Conservation (phyloP, 352 stramenopile species). For the Phytophthora lateralis region DNA sequence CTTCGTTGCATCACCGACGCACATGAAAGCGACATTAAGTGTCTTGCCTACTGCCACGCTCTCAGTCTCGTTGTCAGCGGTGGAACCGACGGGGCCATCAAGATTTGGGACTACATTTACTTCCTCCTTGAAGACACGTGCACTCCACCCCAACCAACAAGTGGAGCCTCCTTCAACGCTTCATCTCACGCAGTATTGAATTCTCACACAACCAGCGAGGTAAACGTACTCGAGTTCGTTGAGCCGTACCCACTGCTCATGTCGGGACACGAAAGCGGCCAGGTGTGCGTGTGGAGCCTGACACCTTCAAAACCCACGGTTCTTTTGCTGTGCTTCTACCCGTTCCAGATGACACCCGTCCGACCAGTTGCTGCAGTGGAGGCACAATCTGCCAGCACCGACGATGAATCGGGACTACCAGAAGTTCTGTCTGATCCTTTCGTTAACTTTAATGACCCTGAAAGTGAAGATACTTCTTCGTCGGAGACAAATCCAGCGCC, state of each 20-base stretch:
- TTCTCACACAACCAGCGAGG: constrained; percentile 39
- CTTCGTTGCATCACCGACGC: constrained; percentile 72
- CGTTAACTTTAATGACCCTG: not conserved
- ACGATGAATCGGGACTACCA: constrained; percentile 3
- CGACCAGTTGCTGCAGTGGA: constrained; percentile 3
- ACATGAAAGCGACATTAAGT: constrained; percentile 81
- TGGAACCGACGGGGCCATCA: constrained; percentile 63
- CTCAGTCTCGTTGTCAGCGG: constrained; percentile 70
- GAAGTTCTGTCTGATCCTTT: not conserved
- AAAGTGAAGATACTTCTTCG: not conserved
- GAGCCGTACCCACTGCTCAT: constrained; percentile 78
- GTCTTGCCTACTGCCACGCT: constrained; percentile 74
- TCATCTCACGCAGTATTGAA: constrained; percentile 3
- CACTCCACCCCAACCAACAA: constrained; percentile 12
- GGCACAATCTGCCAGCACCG: not conserved
- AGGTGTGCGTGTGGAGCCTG: constrained; percentile 65
- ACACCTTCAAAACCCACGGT: constrained; percentile 50
- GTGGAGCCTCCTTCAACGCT: constrained; percentile 18
- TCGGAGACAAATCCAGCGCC: not conserved
- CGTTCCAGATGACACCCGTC: constrained; percentile 35
- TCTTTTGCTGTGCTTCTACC: constrained; percentile 49
- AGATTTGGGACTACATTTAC: constrained; percentile 90
- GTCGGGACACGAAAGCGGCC: constrained; percentile 72
- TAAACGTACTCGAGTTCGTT: constrained; percentile 72
- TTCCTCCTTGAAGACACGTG: constrained; percentile 79